Evolutionary conservation across 768 basidiomycete genomes (phyloP).

Genomic region (Leccinum barrowsii): DNA sequence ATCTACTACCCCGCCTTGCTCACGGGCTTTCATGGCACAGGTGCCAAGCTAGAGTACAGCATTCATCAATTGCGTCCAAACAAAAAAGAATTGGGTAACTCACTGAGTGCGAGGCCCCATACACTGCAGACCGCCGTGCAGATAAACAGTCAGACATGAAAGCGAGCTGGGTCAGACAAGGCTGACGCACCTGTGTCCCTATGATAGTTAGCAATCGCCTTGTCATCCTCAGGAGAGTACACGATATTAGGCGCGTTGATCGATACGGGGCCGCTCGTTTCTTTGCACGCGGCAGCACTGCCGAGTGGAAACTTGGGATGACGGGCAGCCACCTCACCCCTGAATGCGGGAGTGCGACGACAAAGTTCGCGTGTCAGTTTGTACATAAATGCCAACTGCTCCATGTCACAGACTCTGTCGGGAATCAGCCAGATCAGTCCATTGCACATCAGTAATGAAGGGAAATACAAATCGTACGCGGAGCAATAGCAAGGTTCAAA

Average conservation of each 20-base stretch:
- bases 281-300: conserved; percentile 27
- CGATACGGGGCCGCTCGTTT: conserved; percentile 15
- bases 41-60: conserved; percentile 34
- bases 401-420: conserved; percentile 36
- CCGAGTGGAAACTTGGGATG: conserved; percentile 30
- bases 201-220: neutral
- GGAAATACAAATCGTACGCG: conserved; percentile 30
- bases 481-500: conserved; percentile 46
- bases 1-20: conserved; percentile 10
- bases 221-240: neutral
- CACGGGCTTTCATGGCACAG: conserved; percentile 55
- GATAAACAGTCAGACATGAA: neutral
- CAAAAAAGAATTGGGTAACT: neutral
- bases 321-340: conserved; percentile 12
- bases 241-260: neutral
- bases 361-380: conserved; percentile 52
- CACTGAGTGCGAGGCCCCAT: neutral
- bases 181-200: neutral
- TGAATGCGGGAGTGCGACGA: conserved; percentile 45
- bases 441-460: neutral
- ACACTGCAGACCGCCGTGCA: neutral
- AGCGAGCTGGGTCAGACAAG: neutral
- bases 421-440: neutral
- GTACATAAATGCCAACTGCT: conserved; percentile 47
- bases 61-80: neutral